Conservation (phyloP, 768 basidiomycete species). For the Mycena polygramma region DNA sequence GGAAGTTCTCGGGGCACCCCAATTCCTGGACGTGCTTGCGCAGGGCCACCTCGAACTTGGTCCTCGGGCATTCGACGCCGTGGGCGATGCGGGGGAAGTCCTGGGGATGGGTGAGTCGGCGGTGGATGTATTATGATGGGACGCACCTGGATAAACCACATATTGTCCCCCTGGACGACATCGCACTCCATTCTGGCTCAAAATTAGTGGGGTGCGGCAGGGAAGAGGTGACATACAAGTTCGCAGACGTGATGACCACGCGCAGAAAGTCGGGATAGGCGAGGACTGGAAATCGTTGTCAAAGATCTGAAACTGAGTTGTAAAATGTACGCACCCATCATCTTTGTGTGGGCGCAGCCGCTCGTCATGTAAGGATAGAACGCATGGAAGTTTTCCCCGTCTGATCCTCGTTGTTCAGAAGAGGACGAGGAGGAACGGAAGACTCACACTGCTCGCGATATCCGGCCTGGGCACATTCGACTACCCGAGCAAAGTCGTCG, state of each 20-base stretch:
- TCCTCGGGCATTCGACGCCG: background rate
- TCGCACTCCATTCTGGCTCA: constrained; percentile 5
- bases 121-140: too few relatives aligned
- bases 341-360: constrained; percentile 26
- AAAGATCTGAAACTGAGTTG: too few relatives aligned
- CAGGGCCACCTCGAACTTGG: background rate
- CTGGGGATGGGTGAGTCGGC: background rate
- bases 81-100: constrained; percentile 2
- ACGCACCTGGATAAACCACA: constrained; percentile 21
- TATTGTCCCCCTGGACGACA: constrained; percentile 1
- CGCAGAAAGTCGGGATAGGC: constrained; percentile 26
- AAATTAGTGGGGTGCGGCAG: background rate
- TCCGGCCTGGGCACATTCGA: background rate
- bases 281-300: background rate
- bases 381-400: constrained; percentile 22
- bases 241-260: constrained; percentile 27
- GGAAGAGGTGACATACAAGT: constrained; percentile 8
- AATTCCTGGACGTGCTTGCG: constrained; percentile 5
- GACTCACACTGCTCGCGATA: constrained; percentile 4
- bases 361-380: constrained; percentile 7
- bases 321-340: background rate
- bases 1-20: constrained; percentile 1
- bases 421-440: background rate
- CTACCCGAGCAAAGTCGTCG: background rate
- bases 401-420: background rate